Conservation (phyloP, 768 basidiomycete species). For the Favolaschia claudopus region DNA sequence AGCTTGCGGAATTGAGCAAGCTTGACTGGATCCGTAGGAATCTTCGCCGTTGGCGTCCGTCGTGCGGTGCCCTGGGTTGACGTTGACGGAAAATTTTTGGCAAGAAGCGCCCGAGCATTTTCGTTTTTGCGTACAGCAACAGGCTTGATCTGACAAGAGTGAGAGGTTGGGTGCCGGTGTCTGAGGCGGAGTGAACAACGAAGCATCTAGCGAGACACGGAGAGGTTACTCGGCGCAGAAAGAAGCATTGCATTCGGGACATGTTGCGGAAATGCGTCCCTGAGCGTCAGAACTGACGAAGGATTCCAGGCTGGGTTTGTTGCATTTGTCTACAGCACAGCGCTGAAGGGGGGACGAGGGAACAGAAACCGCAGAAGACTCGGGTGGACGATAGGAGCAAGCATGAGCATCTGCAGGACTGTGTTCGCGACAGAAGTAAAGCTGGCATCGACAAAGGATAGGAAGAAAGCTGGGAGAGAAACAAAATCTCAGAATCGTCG, state of each 20-base stretch:
- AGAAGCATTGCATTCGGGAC: constrained; percentile 58
- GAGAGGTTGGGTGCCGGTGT: constrained; percentile 72
- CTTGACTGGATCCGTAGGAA: constrained; percentile 60
- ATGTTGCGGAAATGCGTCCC: constrained; percentile 45
- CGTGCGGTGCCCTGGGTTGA: constrained; percentile 30
- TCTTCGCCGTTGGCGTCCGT: constrained; percentile 35
- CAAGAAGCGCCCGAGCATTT: constrained; percentile 60
- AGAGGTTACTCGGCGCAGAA: constrained; percentile 70
- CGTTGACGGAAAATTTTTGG: constrained; percentile 54
- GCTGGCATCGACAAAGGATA: constrained; percentile 69
- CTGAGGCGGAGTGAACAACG: constrained; percentile 43
- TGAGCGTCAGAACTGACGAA: constrained; percentile 39
- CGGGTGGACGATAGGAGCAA: constrained; percentile 67
- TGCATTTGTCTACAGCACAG: constrained; percentile 61
- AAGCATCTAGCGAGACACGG: neutral
- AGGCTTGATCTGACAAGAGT: constrained; percentile 52
- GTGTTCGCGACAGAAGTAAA: constrained; percentile 71
- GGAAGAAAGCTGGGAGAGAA: constrained; percentile 74
- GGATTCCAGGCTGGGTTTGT: constrained; percentile 60
- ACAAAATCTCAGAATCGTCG: neutral
- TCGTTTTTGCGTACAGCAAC: constrained; percentile 44
- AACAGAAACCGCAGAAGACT: constrained; percentile 2
- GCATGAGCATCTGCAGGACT: constrained; percentile 64
- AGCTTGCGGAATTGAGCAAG: constrained; percentile 62
- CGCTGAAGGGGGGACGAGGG: constrained; percentile 43